These are phyloP conservation scores for Coemansia sp. DNA, from an alignment of 192 early-diverging fungal genomes.

Conservation along the genomic window DNA sequence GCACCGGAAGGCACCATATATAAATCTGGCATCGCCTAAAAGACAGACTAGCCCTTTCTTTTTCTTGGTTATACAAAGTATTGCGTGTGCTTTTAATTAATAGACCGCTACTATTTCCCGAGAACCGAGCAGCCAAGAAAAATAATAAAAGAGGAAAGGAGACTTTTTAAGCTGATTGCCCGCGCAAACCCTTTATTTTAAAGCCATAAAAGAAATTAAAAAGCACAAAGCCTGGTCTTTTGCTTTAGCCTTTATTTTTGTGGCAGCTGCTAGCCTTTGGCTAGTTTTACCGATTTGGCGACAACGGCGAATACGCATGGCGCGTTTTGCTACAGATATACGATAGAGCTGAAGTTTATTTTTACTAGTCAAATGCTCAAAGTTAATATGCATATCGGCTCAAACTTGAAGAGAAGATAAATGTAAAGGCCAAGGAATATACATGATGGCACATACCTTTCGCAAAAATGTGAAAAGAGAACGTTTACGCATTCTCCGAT, in stretches of 20 bases:
- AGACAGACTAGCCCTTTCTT: background rate
- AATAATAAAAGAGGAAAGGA: background rate
- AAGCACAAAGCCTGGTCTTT: background rate
- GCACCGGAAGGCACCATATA: no score
- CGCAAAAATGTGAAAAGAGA: background rate
- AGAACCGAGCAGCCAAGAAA: background rate
- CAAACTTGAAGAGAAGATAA: background rate
- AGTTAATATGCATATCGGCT: background rate
- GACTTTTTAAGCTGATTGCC: background rate
- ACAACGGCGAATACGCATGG: background rate
- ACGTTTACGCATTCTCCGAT: background rate
- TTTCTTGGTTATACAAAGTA: slow-evolving; percentile 2
- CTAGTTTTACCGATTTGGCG: background rate
- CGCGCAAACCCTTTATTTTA: background rate
- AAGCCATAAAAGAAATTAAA: slow-evolving; percentile 1
- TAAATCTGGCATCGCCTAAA: no score
- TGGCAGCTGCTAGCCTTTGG: background rate
- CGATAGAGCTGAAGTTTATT: background rate
- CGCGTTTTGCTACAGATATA: background rate
- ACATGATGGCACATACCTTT: no score
- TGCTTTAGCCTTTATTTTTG: background rate
- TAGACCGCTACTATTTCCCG: background rate
- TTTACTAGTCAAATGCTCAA: background rate
- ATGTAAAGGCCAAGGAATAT: background rate
- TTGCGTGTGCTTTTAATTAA: background rate